Evolutionary conservation across 495 filamentous ascomycete species (phyloP), one percentile per base, ranked within the genome.

Genomic region (Aspergillus kassunensis): DNA sequence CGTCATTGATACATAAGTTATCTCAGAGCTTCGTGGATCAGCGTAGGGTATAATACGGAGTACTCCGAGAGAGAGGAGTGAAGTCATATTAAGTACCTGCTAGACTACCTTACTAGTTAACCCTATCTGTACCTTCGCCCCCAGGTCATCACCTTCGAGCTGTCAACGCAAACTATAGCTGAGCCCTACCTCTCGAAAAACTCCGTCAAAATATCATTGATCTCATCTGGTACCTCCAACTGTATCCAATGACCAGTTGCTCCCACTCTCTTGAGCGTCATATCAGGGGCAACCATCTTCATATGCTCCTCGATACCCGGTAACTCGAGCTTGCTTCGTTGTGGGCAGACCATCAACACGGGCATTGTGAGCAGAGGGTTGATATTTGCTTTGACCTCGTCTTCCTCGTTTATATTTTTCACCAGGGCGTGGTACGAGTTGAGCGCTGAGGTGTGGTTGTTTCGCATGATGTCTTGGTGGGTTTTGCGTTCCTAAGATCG

Each of bases 161-260:
- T n/a, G n/a, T n/a, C n/a, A n/a, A n/a, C n/a, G n/a, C n/a, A 12
- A 30, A 18, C 30, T 7, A 7, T 6, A 7, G 10, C 13, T 18
- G 4, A 31, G 9, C 16, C 16, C 24, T 45, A 12, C 27, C 25
- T 27, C 25, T 68, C 60, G 19, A 70, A 63, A 56, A 73, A 74
- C 9, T 61, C 64, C 47, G 71, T 67, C 47, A 80, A 31, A 23
- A 69, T 46, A 6, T 48, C 50, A 47, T 72, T 76, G 0, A 71
- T 66, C 30, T 73, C 65, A 13, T 65, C 60, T 43, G 67, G 69
- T 24, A 56, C 65, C 48, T 68, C 66, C 11, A 68, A 31, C 51
- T 67, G 68, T 37, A 68, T 25, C 57, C 63, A 69, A 53, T 69
- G 63, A 6, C 61, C 65, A 9, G 49, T 15, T 13, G 49, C 57